Evolutionary conservation across 2,329 filamentous ascomycete genomes (phyloP).

Genomic region (Apiospora koreana): DNA sequence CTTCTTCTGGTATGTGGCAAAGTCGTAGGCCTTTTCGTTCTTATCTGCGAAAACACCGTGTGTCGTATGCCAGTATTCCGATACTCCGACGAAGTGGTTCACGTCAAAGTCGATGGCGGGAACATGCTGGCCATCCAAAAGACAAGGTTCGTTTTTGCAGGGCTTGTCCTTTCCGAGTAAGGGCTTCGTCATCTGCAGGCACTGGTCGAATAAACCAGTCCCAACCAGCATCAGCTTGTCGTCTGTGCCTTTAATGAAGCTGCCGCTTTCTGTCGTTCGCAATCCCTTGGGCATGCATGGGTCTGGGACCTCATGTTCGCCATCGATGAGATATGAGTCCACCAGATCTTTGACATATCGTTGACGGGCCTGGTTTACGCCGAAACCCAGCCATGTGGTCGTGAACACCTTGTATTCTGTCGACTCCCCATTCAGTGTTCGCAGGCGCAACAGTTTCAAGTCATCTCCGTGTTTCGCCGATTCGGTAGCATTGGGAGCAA

Average conservation of each 20-base stretch:
- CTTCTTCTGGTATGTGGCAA: constrained; percentile 82
- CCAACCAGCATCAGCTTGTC: constrained; percentile 66
- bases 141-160: constrained; percentile 80
- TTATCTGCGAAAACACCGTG: constrained; percentile 86
- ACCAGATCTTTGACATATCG: constrained; percentile 80
- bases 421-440: constrained; percentile 76
- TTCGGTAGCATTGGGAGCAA: constrained; percentile 91
- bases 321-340: constrained; percentile 61
- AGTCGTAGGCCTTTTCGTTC: constrained; percentile 84
- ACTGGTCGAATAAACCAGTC: constrained; percentile 85
- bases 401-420: constrained; percentile 90
- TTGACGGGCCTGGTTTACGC: constrained; percentile 88
- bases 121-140: constrained; percentile 88
- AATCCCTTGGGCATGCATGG: constrained; percentile 85
- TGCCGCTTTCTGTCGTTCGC: constrained; percentile 71
- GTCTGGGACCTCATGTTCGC: constrained; percentile 73
- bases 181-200: constrained; percentile 78
- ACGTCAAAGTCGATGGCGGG: constrained; percentile 96
- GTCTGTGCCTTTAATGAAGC: constrained; percentile 42
- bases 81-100: constrained; percentile 97
- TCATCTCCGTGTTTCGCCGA: constrained; percentile 87
- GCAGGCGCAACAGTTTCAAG: constrained; percentile 80
- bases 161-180: constrained; percentile 86
- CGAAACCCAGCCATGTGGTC: constrained; percentile 95
- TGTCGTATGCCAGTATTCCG: constrained; percentile 98